Percentiles rank a stretch among this genome's conserved stretches.
Evolutionary conservation across 108 stramenopile species (phyloP).

Genomic region (Cyclotella cryptica): DNA sequence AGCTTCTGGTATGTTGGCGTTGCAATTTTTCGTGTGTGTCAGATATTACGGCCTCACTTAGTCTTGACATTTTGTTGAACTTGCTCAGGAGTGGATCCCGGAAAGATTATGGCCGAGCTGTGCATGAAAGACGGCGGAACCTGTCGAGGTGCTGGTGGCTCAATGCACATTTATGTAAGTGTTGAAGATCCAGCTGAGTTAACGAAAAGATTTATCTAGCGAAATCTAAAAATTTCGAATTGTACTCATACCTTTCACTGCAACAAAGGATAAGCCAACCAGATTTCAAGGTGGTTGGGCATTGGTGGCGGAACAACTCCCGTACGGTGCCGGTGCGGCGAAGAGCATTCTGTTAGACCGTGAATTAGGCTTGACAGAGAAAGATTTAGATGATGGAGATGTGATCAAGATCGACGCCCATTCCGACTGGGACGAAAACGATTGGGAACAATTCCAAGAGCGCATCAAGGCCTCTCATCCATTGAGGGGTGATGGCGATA

Average conservation of each 20-base stretch:
- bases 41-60: not conserved
- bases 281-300: slow-evolving; percentile 79
- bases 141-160: slow-evolving; percentile 68
- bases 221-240: not conserved
- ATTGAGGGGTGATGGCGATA: slow-evolving; percentile 33
- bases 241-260: not conserved
- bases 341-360: slow-evolving; percentile 69
- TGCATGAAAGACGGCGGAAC: slow-evolving; percentile 69
- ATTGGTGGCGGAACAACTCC: slow-evolving; percentile 70
- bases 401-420: slow-evolving; percentile 25
- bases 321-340: slow-evolving; percentile 74
- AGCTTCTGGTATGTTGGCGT: slow-evolving; percentile 41
- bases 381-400: slow-evolving; percentile 69
- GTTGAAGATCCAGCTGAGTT: not conserved
- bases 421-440: slow-evolving; percentile 30
- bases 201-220: not conserved
- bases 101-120: slow-evolving; percentile 71
- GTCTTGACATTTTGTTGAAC: not conserved
- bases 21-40: not conserved
- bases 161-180: slow-evolving; percentile 65
- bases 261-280: slow-evolving; percentile 55
- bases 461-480: slow-evolving; percentile 1
- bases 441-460: slow-evolving; percentile 18
- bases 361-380: slow-evolving; percentile 58
- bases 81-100: slow-evolving; percentile 43